Evolutionary conservation across 495 filamentous ascomycete genomes (phyloP).

Genomic region (Penicillium salamii): DNA sequence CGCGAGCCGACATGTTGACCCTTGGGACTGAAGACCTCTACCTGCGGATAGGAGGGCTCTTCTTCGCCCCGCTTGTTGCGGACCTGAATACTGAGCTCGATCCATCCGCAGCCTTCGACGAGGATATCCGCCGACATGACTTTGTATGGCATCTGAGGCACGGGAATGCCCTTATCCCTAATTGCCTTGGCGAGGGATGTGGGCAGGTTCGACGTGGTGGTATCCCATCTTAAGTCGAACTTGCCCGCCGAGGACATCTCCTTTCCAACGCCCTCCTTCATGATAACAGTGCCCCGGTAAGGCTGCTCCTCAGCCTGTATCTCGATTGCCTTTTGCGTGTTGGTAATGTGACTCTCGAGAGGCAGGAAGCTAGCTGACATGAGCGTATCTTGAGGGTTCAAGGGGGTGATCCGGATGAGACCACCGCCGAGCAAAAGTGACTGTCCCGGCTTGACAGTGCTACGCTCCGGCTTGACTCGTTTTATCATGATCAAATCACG

Average conservation of each 20-base stretch:
- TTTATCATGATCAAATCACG: conserved; percentile 70
- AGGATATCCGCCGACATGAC: conserved; percentile 80
- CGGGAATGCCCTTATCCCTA: conserved; percentile 27
- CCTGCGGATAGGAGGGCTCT: conserved; percentile 51
- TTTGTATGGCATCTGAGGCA: conserved; percentile 63
- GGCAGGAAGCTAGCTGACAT: conserved; percentile 78
- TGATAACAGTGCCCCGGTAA: conserved; percentile 57
- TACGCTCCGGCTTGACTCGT: conserved; percentile 64
- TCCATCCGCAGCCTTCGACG: conserved; percentile 88
- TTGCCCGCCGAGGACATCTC: conserved; percentile 64
- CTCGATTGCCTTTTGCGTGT: conserved; percentile 71
- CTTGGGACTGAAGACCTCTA: conserved; percentile 84
- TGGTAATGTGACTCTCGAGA: conserved; percentile 67
- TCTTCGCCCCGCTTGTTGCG: conserved; percentile 48
- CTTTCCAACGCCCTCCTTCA: conserved; percentile 52
- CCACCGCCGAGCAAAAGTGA: conserved; percentile 82
- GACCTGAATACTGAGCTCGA: conserved; percentile 82
- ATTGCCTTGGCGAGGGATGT: conserved; percentile 34
- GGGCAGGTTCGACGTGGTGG: conserved; percentile 59
- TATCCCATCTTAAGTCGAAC: conserved; percentile 73
- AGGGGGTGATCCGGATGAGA: conserved; percentile 82
- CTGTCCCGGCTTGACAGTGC: conserved; percentile 69
- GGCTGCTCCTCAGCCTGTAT: conserved; percentile 56
- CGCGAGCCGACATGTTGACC: conserved; percentile 71
- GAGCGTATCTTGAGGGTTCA: conserved; percentile 58